Conservation (phyloP, 2,329 filamentous ascomycete genomes). For the Aureobasidium sp. region DNA sequence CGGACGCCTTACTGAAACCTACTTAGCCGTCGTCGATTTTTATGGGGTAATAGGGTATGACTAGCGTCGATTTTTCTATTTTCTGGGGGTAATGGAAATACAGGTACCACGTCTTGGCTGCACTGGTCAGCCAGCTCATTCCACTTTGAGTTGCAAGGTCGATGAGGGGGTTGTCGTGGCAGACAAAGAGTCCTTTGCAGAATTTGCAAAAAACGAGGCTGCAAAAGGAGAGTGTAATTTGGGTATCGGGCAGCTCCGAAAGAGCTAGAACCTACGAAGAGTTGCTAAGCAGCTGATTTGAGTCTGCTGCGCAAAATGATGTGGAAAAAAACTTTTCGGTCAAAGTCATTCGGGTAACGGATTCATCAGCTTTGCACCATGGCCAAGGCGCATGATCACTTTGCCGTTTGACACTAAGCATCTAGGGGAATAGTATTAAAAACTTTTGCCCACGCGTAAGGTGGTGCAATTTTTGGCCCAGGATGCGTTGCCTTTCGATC, state of each 20-base stretch:
- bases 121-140: not conserved
- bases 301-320: not conserved
- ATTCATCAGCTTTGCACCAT: not conserved
- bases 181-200: not conserved
- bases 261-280: not conserved
- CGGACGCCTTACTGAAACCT: not conserved
- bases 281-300: not conserved
- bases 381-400: constrained; percentile 11
- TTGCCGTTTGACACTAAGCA: constrained; percentile 2
- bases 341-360: constrained; percentile 7
- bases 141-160: not conserved
- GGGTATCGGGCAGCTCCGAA: constrained; percentile 9
- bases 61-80: not conserved
- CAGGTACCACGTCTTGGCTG: constrained; percentile 1
- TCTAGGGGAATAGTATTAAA: constrained; percentile 4
- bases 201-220: not conserved
- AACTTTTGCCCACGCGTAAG: not conserved
- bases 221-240: not conserved
- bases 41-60: not conserved
- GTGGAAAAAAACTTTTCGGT: constrained; percentile 2
- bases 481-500: constrained; percentile 2
- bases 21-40: not conserved
- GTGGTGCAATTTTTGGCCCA: constrained; percentile 10
- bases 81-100: not conserved
- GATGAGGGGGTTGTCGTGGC: not conserved